Evolutionary conservation across 352 stramenopile genomes (phyloP).

Genomic region (Phytophthora europaea): DNA sequence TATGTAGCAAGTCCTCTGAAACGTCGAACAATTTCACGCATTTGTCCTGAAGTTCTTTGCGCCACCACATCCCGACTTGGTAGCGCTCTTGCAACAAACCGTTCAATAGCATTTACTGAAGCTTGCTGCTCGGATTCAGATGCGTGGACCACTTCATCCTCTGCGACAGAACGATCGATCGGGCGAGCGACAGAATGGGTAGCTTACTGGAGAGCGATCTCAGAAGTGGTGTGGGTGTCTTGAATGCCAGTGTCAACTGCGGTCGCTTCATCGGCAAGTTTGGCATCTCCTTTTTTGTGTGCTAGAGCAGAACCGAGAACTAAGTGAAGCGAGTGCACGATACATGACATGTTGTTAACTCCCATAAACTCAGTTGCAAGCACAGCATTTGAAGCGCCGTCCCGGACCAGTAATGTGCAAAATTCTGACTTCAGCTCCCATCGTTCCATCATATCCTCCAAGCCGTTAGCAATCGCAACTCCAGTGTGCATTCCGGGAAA

Average conservation of each 20-base stretch:
- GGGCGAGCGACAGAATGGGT: no score
- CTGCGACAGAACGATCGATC: not conserved
- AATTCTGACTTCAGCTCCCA: not conserved
- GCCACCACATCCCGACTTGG: not conserved
- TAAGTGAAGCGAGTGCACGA: no score
- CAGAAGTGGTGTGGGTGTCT: no score
- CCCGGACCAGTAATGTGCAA: not conserved
- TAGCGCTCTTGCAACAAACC: not conserved
- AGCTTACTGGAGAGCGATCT: no score
- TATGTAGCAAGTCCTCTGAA: not conserved
- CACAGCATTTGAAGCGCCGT: not conserved
- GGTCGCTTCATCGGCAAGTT: no score
- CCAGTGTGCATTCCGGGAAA: not conserved
- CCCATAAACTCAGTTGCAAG: no score
- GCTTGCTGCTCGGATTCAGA: not conserved
- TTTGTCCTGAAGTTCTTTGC: not conserved
- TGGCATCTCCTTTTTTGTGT: no score
- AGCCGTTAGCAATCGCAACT: not conserved
- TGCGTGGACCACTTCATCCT: not conserved
- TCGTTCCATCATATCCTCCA: not conserved
- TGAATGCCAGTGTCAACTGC: no score
- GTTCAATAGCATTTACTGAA: not conserved
- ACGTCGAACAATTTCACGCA: not conserved
- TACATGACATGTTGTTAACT: no score
- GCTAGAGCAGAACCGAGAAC: no score